Base-by-base conservation (phyloP, 2,329 filamentous ascomycete genomes). In the Cytospora leucostoma region DNA sequence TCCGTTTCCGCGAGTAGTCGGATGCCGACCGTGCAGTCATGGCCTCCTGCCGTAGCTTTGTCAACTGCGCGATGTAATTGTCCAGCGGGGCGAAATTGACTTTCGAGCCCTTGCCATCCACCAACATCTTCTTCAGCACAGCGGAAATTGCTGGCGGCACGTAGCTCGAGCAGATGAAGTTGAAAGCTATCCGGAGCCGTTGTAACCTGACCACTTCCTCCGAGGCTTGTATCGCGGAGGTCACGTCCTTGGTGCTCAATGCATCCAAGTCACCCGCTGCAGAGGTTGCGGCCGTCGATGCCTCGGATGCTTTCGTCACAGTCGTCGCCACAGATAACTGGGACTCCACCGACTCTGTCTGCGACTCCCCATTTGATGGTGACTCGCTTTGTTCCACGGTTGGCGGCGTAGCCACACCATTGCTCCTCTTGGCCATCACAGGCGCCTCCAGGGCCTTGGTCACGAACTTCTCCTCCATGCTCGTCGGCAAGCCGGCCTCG, bases 391-490 rank as follows among this genome's bases (percentile, higher is more conserved):
- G 71, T 7, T 72, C 71, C 11, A 71, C 71, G 0, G 71, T 70
- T 1, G 74, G 70, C 5, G 75, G 73, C 3, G 69, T 53, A 6
- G 64, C 55, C 15, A 59, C 59, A 68, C 68, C 40, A 67, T 66
- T 83, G 53, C 86, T 82, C 70, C 83, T 88, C 49, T 93, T 80
- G 37, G 85, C 85, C 69, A 91, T 78, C 51, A 96, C 79, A 0
- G 95, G 94, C 5, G 88, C 84, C 69, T 95, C 90, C 6, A 99
- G 79, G 2, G 84, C 84, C 70, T 89, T 89, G 58, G 82, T 84
- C 10, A 99, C 86, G 69, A 97, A 96, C 50, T 86, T 88, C 54
- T 95, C 90, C 72, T 97, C 94, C 82, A 99, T 84, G 69, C 89
- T 96, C 7, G 80, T 77, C 1, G 95, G 93, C 11, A 98, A 77